A percentile compares a stretch with the other conserved stretches of the same genome.
phyloP scores from a whole-genome alignment of 1,284 basidiomycete genomes.

The Testicularia cyperi region DNA sequence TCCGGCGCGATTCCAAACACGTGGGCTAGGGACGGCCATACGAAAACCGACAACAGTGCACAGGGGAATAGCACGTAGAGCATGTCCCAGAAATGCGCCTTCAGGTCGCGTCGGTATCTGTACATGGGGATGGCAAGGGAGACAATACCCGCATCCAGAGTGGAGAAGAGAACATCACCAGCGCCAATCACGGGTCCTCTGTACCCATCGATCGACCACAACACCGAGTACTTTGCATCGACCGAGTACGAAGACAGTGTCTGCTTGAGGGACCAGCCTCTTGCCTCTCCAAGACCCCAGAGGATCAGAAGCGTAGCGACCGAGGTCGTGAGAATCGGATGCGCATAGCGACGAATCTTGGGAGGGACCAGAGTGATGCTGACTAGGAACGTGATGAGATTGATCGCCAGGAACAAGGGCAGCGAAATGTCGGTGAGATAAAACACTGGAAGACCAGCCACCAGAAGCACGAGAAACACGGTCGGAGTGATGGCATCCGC shows the following conservation, averaged over 20 bases:
- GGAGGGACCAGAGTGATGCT: conserved; percentile 46
- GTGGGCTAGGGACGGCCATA: conserved; percentile 37
- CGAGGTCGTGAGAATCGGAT: conserved; percentile 51
- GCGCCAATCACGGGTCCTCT: conserved; percentile 47
- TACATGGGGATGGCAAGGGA: conserved; percentile 51
- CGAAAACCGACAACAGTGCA: conserved; percentile 34
- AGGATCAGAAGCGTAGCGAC: conserved; percentile 43
- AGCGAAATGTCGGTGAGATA: conserved; percentile 43
- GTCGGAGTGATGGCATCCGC: conserved; percentile 32
- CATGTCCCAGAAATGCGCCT: conserved; percentile 31
- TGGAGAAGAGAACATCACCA: conserved; percentile 44
- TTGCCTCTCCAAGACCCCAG: conserved; percentile 42
- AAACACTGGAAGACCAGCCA: conserved; percentile 44
- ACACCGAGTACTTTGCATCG: conserved; percentile 40
- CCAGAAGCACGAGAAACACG: conserved; percentile 24
- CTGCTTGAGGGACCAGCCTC: conserved; percentile 14
- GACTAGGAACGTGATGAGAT: conserved; percentile 43
- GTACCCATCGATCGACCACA: conserved; percentile 37
- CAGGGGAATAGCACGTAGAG: conserved; percentile 38
- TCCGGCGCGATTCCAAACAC: conserved; percentile 33
- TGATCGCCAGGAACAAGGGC: conserved; percentile 45
- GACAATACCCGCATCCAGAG: conserved; percentile 51
- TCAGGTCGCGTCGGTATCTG: conserved; percentile 43
- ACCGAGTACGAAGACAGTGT: conserved; percentile 33
- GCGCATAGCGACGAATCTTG: conserved; percentile 33